These are phyloP conservation scores for Coemansia sp. DNA, from an alignment of 192 early-diverging fungal genomes.

Conservation along the genomic window DNA sequence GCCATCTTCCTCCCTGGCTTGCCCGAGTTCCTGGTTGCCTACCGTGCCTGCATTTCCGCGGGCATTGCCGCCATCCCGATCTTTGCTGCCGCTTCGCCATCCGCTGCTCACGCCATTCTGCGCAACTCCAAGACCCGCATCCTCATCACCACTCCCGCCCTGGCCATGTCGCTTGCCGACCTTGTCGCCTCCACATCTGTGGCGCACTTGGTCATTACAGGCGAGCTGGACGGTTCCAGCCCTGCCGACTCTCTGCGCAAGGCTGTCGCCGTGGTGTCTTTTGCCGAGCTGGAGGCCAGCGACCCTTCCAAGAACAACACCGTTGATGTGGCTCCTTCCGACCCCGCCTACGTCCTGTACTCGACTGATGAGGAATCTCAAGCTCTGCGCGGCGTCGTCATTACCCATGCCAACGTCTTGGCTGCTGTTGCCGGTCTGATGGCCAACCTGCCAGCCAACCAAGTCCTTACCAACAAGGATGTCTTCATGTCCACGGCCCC, in stretches of 20 bases:
- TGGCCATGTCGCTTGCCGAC: conserved; percentile 8
- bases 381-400: conserved; percentile 20
- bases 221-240: conserved; percentile 20
- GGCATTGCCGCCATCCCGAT: conserved; percentile 34
- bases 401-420: conserved; percentile 41
- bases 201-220: conserved; percentile 8
- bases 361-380: neutral
- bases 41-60: conserved; percentile 43
- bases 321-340: conserved; percentile 9
- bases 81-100: conserved; percentile 1
- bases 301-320: conserved; percentile 13
- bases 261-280: neutral
- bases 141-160: conserved; percentile 22
- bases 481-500: conserved; percentile 29
- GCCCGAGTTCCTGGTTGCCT: conserved; percentile 22
- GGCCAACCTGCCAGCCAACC: conserved; percentile 18
- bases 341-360: conserved; percentile 40
- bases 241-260: conserved; percentile 5
- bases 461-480: conserved; percentile 23
- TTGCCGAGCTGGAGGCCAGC: conserved; percentile 30
- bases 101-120: conserved; percentile 13
- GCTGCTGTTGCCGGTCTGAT: conserved; percentile 26
- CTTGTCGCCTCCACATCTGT: conserved; percentile 3
- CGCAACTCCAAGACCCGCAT: conserved; percentile 10
- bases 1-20: conserved; percentile 21